A percentile compares a stretch with the other conserved stretches of the same genome.
Evolutionary conservation across 2,329 filamentous ascomycete genomes (phyloP).

Genomic region (Epichloe brachyelytri): DNA sequence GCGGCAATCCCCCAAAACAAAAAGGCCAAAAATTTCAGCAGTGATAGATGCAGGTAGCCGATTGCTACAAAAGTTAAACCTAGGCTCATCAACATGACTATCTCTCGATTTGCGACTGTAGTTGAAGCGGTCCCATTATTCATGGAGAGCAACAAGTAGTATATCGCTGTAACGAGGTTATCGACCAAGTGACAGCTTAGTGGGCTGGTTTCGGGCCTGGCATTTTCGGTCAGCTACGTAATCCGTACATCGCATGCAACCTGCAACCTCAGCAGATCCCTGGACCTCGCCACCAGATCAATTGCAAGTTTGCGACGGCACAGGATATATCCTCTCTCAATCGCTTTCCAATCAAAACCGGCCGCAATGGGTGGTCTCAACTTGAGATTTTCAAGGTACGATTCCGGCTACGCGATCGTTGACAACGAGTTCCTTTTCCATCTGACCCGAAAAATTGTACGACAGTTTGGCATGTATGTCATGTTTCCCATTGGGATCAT

Average conservation of each 20-base stretch:
- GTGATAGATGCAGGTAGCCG: neutral
- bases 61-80: neutral
- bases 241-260: neutral
- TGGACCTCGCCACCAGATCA: neutral
- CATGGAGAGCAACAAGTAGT: neutral
- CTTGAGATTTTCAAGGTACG: conserved; percentile 84
- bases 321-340: neutral
- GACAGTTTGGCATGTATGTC: conserved; percentile 93
- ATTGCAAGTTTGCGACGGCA: neutral
- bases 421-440: neutral
- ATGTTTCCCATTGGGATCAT: conserved; percentile 98
- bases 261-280: neutral
- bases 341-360: conserved; percentile 11
- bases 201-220: neutral
- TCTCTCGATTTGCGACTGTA: neutral
- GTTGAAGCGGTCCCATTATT: neutral
- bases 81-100: neutral
- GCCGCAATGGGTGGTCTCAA: conserved; percentile 64
- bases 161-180: conserved; percentile 12
- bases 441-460: neutral
- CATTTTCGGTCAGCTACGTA: neutral
- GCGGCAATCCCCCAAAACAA: neutral
- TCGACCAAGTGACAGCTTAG: neutral
- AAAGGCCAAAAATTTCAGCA: neutral
- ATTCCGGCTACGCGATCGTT: neutral